These are phyloP conservation scores for Tulasnella sp. DNA, from an alignment of 768 basidiomycete genomes.

Conservation along the genomic window DNA sequence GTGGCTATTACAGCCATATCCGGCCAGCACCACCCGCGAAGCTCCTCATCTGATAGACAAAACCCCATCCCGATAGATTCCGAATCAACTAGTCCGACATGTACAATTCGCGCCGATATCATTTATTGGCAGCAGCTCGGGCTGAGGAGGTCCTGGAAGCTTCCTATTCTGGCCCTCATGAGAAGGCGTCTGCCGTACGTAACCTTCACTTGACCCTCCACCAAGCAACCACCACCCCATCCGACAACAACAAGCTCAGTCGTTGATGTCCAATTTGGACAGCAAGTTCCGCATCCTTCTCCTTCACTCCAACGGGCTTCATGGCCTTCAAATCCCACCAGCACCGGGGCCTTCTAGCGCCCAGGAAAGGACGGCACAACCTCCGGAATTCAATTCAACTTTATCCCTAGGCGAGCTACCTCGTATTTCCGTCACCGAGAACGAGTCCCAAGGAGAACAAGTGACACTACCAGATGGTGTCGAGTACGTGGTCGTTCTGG, in stretches of 20 bases:
- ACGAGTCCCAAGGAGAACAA: neutral
- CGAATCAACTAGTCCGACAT: no score
- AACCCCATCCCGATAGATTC: no score
- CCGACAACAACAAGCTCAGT: neutral
- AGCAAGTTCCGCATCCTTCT: neutral
- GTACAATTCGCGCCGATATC: no score
- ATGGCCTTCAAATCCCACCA: neutral
- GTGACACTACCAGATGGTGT: constrained; percentile 31
- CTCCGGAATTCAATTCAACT: neutral
- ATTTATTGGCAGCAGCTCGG: no score
- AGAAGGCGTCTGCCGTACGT: neutral
- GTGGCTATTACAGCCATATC: no score
- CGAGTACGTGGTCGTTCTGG: constrained; percentile 47
- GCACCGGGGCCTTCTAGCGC: neutral
- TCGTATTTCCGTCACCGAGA: neutral
- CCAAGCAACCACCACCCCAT: neutral
- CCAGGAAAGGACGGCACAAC: neutral
- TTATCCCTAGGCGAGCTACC: neutral
- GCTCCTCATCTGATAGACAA: no score
- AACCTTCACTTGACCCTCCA: neutral
- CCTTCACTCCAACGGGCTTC: neutral
- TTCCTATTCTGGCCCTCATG: neutral
- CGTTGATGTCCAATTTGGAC: neutral
- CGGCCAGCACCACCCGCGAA: no score
- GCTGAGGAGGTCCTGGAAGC: neutral